Base-by-base conservation (phyloP, 129 eudicot species). In the Oenanthe sinensis region DNA sequence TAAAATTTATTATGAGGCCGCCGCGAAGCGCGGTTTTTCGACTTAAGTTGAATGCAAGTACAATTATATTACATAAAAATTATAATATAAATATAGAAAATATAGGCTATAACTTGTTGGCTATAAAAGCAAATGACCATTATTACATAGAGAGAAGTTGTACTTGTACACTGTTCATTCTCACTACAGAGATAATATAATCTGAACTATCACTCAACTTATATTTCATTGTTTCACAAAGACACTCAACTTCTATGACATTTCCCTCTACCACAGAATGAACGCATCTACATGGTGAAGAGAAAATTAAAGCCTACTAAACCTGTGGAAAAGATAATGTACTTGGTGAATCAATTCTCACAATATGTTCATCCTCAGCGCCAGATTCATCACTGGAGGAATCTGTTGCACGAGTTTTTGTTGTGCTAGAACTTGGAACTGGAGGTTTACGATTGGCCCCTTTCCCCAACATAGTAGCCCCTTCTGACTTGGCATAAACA, bases 301-400 rank as follows among this genome's bases (percentile, higher is more conserved):
- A 4, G 8, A 63, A 26, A 63, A 28, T 3, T 7, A 28, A 26
- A 67, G 68, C 0, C 22, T 85, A 90, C 43, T 89, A 76, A 14
- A 81, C 82, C 14, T 80, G 85, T 36, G 63, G 87, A 58, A 91
- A 91, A 79, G 96, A 87, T n/a, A 91, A 90, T 43, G 79, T 87
- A 89, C 98, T 94, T 9, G 96, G 97, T 1, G 98, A 91, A 81
- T 95, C 97, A 54, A 95, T 91, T 78, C 96, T 86, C 6, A 95
- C 83, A 17, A 95, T 77, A 75, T 90, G 92, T 74, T 91, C 97
- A 73, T 94, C 97, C 84, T 94, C 98, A 28, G 75, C 83, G 42
- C 95, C 93, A 72, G 97, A 91, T 72, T 91, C 98, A 48, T 91
- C 97, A 70, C 97, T 95, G 17, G 97, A 95, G 68, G 80, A 88